Base-by-base conservation (phyloP, 2,329 filamentous ascomycete genomes). In the Colletotrichum cereale region DNA sequence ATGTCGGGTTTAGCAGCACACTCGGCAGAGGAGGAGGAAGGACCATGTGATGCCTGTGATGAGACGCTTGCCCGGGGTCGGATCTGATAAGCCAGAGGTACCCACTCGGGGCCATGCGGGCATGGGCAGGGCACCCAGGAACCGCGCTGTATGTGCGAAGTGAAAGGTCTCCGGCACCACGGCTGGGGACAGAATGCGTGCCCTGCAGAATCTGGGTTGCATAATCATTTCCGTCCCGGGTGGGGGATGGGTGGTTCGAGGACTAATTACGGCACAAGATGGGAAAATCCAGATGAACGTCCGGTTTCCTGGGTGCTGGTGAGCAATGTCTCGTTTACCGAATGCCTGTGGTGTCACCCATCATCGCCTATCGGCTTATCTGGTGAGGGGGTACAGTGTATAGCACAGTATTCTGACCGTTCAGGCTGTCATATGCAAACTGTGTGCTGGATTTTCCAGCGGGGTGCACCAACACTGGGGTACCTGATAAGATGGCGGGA, bases 1-100 rank as follows among this genome's bases (percentile, higher is more conserved):
- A 29, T 12, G 40, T 34, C 26, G 65, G 58, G 56, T 55, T 64
- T 56, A 67, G 57, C 57, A 67, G 58, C 60, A 62, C 16, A 42
- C 61, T 70, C 55, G 44, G 67, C 66, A 63, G 60, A 62, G 62
- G 57, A 67, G 67, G 55, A 53, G 18, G 55, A 53, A 12, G 66
- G 62, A 34, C 67, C 67, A 67, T 63, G 71, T 71, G 62, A 66
- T 64, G 67, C 40, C 67, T 67, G 58, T 50, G 71, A 60, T 67
- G 71, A 71, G 71, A 67, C 62, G 62, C 38, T 58, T 71, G 60
- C 58, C 62, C 44, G 57, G 71, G 58, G 24, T 69, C 42, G 42
- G 69, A 72, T 72, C 69, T 72, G 69, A 72, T 72, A 72, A 72
- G 69, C 55, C 64, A 62, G 63, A 68, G 21, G 65, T 67, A 48